phyloP scores from a whole-genome alignment of 148 eudicot genomes.

The Vaccinium myrtillus region DNA sequence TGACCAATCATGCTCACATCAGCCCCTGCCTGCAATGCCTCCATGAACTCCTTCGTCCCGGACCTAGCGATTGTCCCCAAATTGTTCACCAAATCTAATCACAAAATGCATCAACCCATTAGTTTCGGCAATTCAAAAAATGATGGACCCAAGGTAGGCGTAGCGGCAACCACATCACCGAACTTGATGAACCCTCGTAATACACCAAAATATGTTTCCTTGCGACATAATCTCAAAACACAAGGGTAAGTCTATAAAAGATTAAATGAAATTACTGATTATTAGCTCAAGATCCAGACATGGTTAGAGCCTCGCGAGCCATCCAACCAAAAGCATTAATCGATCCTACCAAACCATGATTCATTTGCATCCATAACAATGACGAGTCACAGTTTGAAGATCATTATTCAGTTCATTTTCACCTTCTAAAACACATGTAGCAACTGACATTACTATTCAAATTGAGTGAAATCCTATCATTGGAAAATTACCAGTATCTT shows the following conservation, averaged over 20 bases:
- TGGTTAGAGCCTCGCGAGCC: background rate
- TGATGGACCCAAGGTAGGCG: background rate
- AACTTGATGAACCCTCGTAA: too few species aligned
- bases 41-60: constrained; percentile 14
- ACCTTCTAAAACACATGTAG: too few species aligned
- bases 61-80: constrained; percentile 16
- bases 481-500: background rate
- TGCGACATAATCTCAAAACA: background rate
- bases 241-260: background rate
- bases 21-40: constrained; percentile 16
- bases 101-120: background rate
- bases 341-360: background rate
- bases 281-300: background rate
- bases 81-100: constrained; percentile 16
- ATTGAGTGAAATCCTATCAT: background rate
- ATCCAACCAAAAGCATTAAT: background rate
- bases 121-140: background rate
- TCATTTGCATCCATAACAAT: background rate
- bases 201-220: too few species aligned
- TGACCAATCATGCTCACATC: constrained; percentile 18
- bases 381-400: background rate
- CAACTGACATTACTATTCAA: too few species aligned
- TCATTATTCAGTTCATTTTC: background rate
- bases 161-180: background rate
- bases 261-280: background rate